A percentile compares a stretch with the other conserved stretches of the same genome.
Evolutionary conservation across 2,329 filamentous ascomycete species (phyloP).

Genomic region (Truncatella angustata): DNA sequence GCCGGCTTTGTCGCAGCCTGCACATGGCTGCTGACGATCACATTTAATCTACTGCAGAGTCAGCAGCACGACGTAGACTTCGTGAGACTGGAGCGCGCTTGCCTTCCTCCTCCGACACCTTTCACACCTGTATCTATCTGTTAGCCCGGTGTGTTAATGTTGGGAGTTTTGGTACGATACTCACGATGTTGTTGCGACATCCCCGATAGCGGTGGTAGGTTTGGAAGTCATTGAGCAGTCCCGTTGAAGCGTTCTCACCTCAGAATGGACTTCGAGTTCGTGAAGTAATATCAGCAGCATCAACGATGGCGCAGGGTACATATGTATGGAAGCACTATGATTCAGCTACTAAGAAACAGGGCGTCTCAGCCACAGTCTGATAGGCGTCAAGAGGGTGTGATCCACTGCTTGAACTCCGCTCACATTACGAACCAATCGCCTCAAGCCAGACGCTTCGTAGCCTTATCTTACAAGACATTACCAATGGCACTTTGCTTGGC

Average conservation of each 20-base stretch:
- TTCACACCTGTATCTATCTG: slow-evolving; percentile 3
- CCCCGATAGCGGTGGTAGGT: slow-evolving; percentile 13
- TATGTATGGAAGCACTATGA: background rate
- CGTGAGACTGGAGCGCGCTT: background rate
- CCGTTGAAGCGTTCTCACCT: no score
- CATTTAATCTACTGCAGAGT: slow-evolving; percentile 13
- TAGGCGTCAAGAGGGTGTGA: no score
- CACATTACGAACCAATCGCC: background rate
- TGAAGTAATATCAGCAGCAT: no score
- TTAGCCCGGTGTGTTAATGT: background rate
- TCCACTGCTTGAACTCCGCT: slow-evolving; percentile 1
- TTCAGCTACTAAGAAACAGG: background rate
- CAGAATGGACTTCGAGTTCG: no score
- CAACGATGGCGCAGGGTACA: background rate
- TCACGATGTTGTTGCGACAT: slow-evolving; percentile 11
- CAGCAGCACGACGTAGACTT: no score
- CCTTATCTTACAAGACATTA: no score
- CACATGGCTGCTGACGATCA: slow-evolving; percentile 11
- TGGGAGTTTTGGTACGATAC: background rate
- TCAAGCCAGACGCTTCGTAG: no score
- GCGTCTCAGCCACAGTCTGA: background rate
- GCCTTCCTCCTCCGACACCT: slow-evolving; percentile 12
- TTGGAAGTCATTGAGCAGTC: slow-evolving; percentile 5
- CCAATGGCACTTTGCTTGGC: no score
- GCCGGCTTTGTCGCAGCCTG: slow-evolving; percentile 11